These are phyloP conservation scores for Odonthalia washingtoniensis DNA, from an alignment of 31 red algal species.

Conservation along the genomic window DNA sequence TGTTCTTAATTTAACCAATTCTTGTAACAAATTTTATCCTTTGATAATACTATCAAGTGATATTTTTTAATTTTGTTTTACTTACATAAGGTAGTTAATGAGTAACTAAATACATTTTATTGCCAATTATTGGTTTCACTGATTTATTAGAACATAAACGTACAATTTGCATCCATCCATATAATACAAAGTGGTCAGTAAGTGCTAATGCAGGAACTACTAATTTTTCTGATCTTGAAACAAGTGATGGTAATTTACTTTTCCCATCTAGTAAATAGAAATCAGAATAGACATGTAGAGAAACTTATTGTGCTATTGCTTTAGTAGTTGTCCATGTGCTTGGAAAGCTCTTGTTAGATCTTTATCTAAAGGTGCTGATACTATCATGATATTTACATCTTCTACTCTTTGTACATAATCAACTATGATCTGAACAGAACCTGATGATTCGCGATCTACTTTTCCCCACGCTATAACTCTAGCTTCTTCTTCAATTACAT, in stretches of 20 bases:
- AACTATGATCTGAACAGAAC: no score
- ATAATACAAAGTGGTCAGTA: constrained; percentile 94
- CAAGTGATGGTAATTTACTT: constrained; percentile 79
- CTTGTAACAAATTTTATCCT: constrained; percentile 85
- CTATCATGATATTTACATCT: no score
- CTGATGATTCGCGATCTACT: no score
- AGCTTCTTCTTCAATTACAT: no score
- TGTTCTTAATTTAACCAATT: constrained; percentile 88
- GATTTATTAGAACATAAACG: constrained; percentile 39
- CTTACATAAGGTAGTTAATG: constrained; percentile 11
- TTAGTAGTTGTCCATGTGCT: background rate
- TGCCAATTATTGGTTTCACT: constrained; percentile 96
- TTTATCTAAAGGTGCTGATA: no score
- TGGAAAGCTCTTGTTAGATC: no score
- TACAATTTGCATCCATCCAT: constrained; percentile 88
- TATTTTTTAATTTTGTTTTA: constrained; percentile 54
- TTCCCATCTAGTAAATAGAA: constrained; percentile 94
- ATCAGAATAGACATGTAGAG: constrained; percentile 94
- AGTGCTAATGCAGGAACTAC: constrained; percentile 86
- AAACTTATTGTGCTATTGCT: constrained; percentile 63
- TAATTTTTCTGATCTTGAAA: constrained; percentile 70
- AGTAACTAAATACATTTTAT: constrained; percentile 94
- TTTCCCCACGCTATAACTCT: no score
- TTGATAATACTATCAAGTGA: constrained; percentile 92
- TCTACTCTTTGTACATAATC: no score